Conservation (phyloP, 768 basidiomycete genomes). For the Leccinum truebloodii region DNA sequence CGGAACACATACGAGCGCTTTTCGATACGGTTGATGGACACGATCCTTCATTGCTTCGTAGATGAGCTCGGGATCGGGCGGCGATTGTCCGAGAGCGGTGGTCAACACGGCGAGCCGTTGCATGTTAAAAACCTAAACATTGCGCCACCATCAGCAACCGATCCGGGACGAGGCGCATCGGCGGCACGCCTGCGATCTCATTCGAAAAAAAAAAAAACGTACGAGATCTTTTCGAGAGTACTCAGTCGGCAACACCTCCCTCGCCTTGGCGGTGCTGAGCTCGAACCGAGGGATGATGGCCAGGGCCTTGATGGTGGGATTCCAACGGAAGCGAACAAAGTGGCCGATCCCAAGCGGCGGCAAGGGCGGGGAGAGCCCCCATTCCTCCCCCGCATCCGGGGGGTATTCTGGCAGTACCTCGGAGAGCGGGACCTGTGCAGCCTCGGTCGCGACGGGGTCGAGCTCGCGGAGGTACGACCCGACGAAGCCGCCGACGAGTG, state of each 20-base stretch:
- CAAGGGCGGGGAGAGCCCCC: slow-evolving; percentile 86
- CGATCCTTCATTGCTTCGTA: slow-evolving; percentile 99
- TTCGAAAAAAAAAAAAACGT: slow-evolving; percentile 10
- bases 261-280: slow-evolving; percentile 92
- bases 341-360: slow-evolving; percentile 93
- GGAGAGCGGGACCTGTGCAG: slow-evolving; percentile 88
- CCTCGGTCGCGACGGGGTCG: slow-evolving; percentile 74
- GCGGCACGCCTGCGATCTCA: not conserved
- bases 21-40: slow-evolving; percentile 96
- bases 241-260: slow-evolving; percentile 78
- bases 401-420: slow-evolving; percentile 98
- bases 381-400: slow-evolving; percentile 84
- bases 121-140: slow-evolving; percentile 87
- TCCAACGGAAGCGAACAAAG: slow-evolving; percentile 89
- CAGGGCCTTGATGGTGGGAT: slow-evolving; percentile 80
- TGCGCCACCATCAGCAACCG: not conserved
- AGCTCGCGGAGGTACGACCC: slow-evolving; percentile 94
- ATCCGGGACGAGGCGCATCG: not conserved
- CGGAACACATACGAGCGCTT: slow-evolving; percentile 63
- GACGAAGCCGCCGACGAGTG: slow-evolving; percentile 94
- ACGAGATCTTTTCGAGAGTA: slow-evolving; percentile 94
- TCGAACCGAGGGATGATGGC: slow-evolving; percentile 96
- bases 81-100: slow-evolving; percentile 85
- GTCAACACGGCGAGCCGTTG: slow-evolving; percentile 96
- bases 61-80: slow-evolving; percentile 94